Base-by-base conservation (phyloP, 1,139 yeast genomes). In the Suhomyces taliae region DNA sequence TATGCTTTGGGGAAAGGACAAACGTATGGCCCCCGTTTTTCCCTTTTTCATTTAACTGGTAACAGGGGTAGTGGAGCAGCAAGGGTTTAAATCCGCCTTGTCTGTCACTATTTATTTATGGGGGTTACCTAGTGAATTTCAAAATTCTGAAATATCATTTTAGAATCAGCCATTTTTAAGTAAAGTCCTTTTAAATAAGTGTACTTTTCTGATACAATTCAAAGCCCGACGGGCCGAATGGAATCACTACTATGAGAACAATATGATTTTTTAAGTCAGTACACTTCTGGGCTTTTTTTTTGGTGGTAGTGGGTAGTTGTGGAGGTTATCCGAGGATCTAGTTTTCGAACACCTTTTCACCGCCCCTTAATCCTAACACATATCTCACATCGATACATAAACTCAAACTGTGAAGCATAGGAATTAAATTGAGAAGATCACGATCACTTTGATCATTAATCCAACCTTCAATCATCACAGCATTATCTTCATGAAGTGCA, bases 401-500 rank as follows among this genome's bases (percentile, higher is more conserved):
- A 50, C 96, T 77, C 57, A 93, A 69, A 33, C 96, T 87, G 57
- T 87, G 83, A 45, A 93, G 72, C 62, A 93, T 70, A 2, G 99
- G 98, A 42, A 93, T 67, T 45, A 93, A 69, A 58, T 89, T 84
- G 63, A 93, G 70, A 48, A 93, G 71, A 58, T 90, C 96, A 27
- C 85, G 76, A 62, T 93, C 99, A 39, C 85, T 81, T 19, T 95
- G 96, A 66, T 93, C 99, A 60, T 89, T 90, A 53, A 93, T 90
- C 99, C 99, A 93, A 39, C 99, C 98, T 66, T 91, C 97, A 19
- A 93, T 90, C 70, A 87, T 84, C 34, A 93, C 84, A 1, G 97
- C 99, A 62, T 93, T 93, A 56, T 85, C 83, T 53, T 84, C 89
- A 62, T 93, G 93, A 62, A 82, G 69, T 10, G 90, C 85, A 64